Evolutionary conservation across 148 eudicot species (phyloP), one percentile per base, ranked within the genome.

Genomic region (Rhododendron vialii): DNA sequence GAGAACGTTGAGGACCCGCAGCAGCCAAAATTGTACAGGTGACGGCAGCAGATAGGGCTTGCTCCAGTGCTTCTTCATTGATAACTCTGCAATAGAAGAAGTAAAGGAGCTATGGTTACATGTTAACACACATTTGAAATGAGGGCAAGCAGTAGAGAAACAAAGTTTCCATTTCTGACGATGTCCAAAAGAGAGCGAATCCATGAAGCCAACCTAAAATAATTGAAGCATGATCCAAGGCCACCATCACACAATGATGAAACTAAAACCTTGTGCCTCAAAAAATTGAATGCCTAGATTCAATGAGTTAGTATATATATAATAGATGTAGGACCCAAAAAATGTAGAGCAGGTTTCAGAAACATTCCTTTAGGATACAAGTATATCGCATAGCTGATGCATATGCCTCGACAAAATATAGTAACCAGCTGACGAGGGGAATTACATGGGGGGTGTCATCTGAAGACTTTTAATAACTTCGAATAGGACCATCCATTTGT

Each of bases 21-120:
- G 96, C 99, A 87, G 99, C 99, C 96, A 97, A 92, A 88, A 97
- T 95, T 74, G 99, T 97, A 89, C 99, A 97, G 33, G 98, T 97
- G 48, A 97, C 94, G 43, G 99, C 99, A 89, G 99, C 96, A 88
- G 99, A 89, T 79, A 95, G 80, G 81, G 99, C 98, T 91, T 93
- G 99, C 91, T 97, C 99, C 80, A 97, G 87, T 22, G 98, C 98
- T 85, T 92, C 95, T 88, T 97, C 99, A 87, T 95, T 97, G 67
- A 97, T 94, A 85, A 88, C 92, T 83, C 94, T 92, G 89, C 22
- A 2, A 67, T 20, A 30, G 53, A 45, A 50, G 22, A 84, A 67
- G 3, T 3, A 30, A 83, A 65, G 35, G 30, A 73, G 45, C 41
- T 47, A 47, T 45, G 3, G 82, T 38, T 67, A 55, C 55, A 45